These are phyloP conservation scores for Protomyces gravidus DNA, from an alignment of 1,139 yeast species.

Conservation along the genomic window DNA sequence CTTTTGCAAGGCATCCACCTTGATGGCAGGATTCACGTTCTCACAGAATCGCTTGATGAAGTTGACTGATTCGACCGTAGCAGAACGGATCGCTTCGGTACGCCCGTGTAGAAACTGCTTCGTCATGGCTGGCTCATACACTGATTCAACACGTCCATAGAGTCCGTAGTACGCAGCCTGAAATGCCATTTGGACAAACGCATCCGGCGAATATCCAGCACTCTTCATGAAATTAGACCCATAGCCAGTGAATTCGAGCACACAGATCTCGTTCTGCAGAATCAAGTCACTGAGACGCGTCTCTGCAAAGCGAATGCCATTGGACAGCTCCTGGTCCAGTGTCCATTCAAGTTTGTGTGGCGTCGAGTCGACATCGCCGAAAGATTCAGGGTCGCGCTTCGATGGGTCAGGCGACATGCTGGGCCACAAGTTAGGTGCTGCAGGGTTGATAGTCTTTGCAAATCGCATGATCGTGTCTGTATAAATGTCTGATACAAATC, in stretches of 20 bases:
- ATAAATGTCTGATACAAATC: conserved; percentile 84
- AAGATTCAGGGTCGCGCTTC: conserved; percentile 45
- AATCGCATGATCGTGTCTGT: conserved; percentile 84
- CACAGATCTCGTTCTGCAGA: conserved; percentile 82
- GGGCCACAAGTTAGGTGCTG: conserved; percentile 75
- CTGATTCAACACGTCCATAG: conserved; percentile 87
- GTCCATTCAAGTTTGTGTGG: conserved; percentile 91
- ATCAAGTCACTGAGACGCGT: conserved; percentile 81
- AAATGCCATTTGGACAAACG: conserved; percentile 89
- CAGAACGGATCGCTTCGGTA: conserved; percentile 86
- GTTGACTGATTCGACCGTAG: conserved; percentile 69
- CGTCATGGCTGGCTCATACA: conserved; percentile 96
- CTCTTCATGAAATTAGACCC: conserved; percentile 76
- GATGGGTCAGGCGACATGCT: conserved; percentile 49
- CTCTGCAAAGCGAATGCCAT: conserved; percentile 84
- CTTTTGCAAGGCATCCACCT: conserved; percentile 55
- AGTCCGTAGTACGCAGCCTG: conserved; percentile 89
- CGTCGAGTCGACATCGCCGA: conserved; percentile 47
- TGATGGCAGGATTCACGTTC: conserved; percentile 57
- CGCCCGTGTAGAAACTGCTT: conserved; percentile 81
- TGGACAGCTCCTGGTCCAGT: conserved; percentile 67
- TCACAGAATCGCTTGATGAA: conserved; percentile 85
- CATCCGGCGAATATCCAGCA: conserved; percentile 90
- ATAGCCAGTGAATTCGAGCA: conserved; percentile 67
- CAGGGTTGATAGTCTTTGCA: conserved; percentile 75